Evolutionary conservation across 2,329 filamentous ascomycete genomes (phyloP), one percentile per base, ranked within the genome.

Genomic region (Colletotrichum endophyticum): DNA sequence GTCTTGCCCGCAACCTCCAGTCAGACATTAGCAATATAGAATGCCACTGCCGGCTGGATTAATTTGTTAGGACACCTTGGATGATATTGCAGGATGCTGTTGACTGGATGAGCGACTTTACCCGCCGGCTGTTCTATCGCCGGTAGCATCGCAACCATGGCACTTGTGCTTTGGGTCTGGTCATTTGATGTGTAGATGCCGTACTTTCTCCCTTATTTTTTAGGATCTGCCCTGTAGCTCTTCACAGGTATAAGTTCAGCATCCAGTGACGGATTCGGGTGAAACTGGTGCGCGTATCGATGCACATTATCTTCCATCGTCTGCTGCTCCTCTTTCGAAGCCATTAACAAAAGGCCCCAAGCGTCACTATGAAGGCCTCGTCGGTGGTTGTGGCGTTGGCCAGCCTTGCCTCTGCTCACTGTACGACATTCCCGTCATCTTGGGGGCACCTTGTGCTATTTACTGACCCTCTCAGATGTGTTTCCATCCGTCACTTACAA

Each of bases 401-500:
- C 30, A 78, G 79, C 11, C 69, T 82, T 39, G 83, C 81, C 49
- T 81, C 84, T 75, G 86, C 84, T 13, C 86, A 87, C 77, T 87
- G 86, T 87, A 78, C 78, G 84, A 77, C 15, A 16, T n/a, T 11
- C 13, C 34, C 22, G 15, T n/a, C 22, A 25, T 9, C 5, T 28
- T 16, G 12, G n/a, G 28, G 8, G 13, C 19, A 34, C 44, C 11
- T 34, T 4, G 2, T 8, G 32, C 27, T 11, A 1, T 11, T 68
- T 73, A 22, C 11, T 25, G 4, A 62, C 59, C 11, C 28, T n/a
- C 44, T 32, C 59, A 87, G 86, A 88, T 75, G 84, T 84, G 61
- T 87, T 88, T 80, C 86, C 86, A 12, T 84, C 84, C 67, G 81
- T 86, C n/a, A 80, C 82, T 53, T 82, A 84, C 9, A 79, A 80